Base-by-base conservation (phyloP, 2,329 filamentous ascomycete species). In the Onygenales sp. region DNA sequence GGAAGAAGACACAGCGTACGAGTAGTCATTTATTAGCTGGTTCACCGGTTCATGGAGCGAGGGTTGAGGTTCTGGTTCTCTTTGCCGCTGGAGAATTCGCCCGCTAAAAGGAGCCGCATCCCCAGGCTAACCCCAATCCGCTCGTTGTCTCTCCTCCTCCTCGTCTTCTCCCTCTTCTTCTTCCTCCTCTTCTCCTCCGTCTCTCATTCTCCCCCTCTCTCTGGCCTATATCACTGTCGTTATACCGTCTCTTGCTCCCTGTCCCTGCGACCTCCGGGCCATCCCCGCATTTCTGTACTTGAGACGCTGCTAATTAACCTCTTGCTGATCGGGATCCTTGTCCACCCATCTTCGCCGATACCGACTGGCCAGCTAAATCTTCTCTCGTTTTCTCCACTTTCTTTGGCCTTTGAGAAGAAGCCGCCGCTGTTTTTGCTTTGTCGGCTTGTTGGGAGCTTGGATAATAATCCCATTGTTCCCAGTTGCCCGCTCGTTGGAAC, bases 191-290 rank as follows among this genome's bases (percentile, higher is more conserved):
- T 45, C 51, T 32, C 51, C 46, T 42, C 51, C 44, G 21, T 50
- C 27, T 36, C 42, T 43, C 14, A 44, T 49, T n/a, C 17, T 27
- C 51, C 37, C 55, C 43, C 39, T 50, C 42, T 53, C 52, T 39
- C 49, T 39, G 11, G 46, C 39, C 33, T 39, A 21, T 37, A 14
- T 36, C 49, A 31, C 36, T 33, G 8, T 44, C 14, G 14, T 44
- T 44, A 40, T 49, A 9, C 34, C 32, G 14, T 40, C 3, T 40
- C 14, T 40, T 40, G 14, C n/a, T 21, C 7, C 13, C 47, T 37
- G 32, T 10, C 33, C 39, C 27, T 27, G 21, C 21, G 21, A 27
- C 39, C 37, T 43, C 49, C 27, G 10, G 37, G 27, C 49, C 27
- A 33, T 36, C 32, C 49, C 40, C 8, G 8, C 21, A 32, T 34